Evolutionary conservation across 1,284 basidiomycete genomes (phyloP).

Genomic region (Trametes polyzona): DNA sequence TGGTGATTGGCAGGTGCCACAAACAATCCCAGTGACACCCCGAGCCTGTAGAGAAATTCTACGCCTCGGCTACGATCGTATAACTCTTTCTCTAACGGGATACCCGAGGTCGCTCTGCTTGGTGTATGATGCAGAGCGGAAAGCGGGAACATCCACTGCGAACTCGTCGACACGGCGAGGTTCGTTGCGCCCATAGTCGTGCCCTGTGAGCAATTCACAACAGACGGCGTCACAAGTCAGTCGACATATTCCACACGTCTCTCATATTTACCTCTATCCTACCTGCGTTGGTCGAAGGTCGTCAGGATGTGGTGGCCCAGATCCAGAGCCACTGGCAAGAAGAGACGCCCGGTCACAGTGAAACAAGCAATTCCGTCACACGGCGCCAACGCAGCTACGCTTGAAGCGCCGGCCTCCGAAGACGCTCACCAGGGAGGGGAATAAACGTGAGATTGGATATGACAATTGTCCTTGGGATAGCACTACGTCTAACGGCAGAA

Average conservation of each 20-base stretch:
- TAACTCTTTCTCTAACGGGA: constrained; percentile 64
- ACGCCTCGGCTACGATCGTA: constrained; percentile 78
- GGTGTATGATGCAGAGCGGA: constrained; percentile 62
- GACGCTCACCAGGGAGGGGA: too few relatives aligned
- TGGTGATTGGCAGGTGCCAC: constrained; percentile 35
- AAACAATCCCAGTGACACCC: constrained; percentile 72
- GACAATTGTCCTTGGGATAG: too few relatives aligned
- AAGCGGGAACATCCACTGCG: constrained; percentile 76
- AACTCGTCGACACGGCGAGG: constrained; percentile 19
- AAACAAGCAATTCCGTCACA: background rate
- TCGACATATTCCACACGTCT: background rate
- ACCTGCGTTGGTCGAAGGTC: too few relatives aligned
- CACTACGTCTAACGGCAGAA: too few relatives aligned
- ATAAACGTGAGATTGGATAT: too few relatives aligned
- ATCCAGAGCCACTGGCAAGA: too few relatives aligned
- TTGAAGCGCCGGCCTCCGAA: too few relatives aligned
- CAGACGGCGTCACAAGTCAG: background rate
- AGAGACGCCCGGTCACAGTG: background rate
- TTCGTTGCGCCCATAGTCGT: constrained; percentile 21
- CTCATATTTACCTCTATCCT: background rate
- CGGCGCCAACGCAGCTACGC: too few relatives aligned
- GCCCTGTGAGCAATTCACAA: background rate
- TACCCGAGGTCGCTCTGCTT: constrained; percentile 49
- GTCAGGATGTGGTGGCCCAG: background rate
- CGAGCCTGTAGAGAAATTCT: constrained; percentile 80